Percentiles rank a stretch among this genome's conserved stretches.
phyloP scores from a whole-genome alignment of 352 stramenopile genomes.

The Pythium aristosporum region DNA sequence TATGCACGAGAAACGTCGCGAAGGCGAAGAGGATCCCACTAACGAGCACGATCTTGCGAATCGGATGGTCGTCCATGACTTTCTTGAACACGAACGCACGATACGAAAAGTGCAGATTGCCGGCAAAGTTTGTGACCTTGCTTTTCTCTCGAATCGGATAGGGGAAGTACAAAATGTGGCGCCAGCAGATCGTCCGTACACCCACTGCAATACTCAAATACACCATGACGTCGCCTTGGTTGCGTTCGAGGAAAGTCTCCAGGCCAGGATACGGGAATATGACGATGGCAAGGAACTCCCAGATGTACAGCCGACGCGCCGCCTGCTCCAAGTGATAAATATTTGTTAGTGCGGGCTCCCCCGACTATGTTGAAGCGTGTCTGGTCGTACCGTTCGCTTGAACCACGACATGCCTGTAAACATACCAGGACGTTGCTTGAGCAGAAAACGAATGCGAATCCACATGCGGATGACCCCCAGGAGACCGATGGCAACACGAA shows the following conservation, averaged over 20 bases:
- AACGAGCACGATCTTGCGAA: conserved; percentile 41
- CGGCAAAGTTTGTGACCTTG: conserved; percentile 62
- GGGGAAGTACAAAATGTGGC: conserved; percentile 56
- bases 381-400: conserved; percentile 14
- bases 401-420: conserved; percentile 15
- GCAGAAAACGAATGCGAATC: conserved; percentile 29
- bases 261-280: conserved; percentile 58
- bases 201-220: conserved; percentile 41
- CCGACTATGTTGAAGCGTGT: neutral
- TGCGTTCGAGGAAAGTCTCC: conserved; percentile 31
- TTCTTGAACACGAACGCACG: conserved; percentile 73
- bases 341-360: neutral
- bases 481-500: conserved; percentile 29
- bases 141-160: conserved; percentile 70
- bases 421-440: conserved; percentile 10
- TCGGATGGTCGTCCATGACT: conserved; percentile 53
- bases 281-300: conserved; percentile 37
- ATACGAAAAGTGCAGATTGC: conserved; percentile 67
- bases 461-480: conserved; percentile 26
- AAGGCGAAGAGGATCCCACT: conserved; percentile 28
- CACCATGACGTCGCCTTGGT: conserved; percentile 36
- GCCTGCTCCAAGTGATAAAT: neutral
- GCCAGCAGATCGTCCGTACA: conserved; percentile 50
- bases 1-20: conserved; percentile 44
- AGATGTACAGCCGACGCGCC: conserved; percentile 18